Base-by-base conservation (phyloP, 148 eudicot species). In the Vaccinium myrtillus region DNA sequence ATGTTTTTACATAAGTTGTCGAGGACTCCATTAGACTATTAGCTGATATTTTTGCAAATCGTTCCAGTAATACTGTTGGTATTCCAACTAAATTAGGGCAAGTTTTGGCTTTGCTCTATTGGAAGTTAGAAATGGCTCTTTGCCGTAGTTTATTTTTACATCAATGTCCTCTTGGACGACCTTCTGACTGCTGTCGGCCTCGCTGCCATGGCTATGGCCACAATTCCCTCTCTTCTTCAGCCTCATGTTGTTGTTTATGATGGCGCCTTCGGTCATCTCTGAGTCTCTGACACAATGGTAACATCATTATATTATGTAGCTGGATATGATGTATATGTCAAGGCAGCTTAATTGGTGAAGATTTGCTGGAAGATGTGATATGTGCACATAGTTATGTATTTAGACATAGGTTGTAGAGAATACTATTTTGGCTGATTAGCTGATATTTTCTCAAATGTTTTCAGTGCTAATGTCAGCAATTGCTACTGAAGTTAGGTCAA, bases 201-300 rank as follows among this genome's bases (percentile, higher is more conserved):
- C 46, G 46, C 36, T 27, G 12, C 51, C 0, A 19, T 83, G 8
- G 74, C 81, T 11, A 76, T 84, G 73, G 82, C 86, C 13, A 76
- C 77, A 2, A 4, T 82, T 46, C 91, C 92, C 21, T 54, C 81
- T 81, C 70, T 88, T 75, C 96, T 95, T 30, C 95, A 90, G 90
- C 96, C 94, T 3, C 89, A 98, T 18, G 98, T 95, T 87, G 92
- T 97, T 39, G 59, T 97, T 61, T 97, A 88, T 83, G 99, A 97
- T 86, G 99, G 99, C 58, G 97, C 93, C 51, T 96, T 43, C 46
- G 46, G 99, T 69, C 99, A 92, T 89, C 97, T 96, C 76, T 94
- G 99, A 84, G 91, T 89, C 97, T 96, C 76, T 94, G 99, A 84
- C 98, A 96, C 81, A 58, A 86, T 32, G 98, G 98, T 95, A 83